These are phyloP conservation scores for Ascodesmis nigricans DNA, from an alignment of 495 filamentous ascomycete species.

Conservation along the genomic window DNA sequence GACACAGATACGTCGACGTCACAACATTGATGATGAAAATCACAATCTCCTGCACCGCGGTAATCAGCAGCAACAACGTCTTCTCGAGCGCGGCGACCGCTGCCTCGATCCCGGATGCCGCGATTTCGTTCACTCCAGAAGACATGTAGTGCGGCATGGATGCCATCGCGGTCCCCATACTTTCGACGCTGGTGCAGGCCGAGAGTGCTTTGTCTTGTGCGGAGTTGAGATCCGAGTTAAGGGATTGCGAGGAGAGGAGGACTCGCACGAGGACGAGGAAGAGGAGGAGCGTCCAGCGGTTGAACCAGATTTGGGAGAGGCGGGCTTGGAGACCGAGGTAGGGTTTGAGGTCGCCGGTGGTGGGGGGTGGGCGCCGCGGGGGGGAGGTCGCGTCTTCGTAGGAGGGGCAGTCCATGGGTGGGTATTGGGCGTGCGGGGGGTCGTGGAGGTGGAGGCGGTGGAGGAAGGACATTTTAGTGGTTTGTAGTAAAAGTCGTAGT, in stretches of 20 bases:
- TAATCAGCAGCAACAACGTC: slow-evolving; percentile 55
- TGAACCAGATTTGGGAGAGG: slow-evolving; percentile 89
- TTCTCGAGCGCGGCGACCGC: slow-evolving; percentile 53
- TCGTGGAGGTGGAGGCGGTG: no score
- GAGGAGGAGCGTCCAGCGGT: slow-evolving; percentile 84
- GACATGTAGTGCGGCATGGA: slow-evolving; percentile 93
- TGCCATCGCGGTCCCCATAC: slow-evolving; percentile 82
- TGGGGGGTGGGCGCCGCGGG: slow-evolving; percentile 22
- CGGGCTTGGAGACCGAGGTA: slow-evolving; percentile 79
- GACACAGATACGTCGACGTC: slow-evolving; percentile 67
- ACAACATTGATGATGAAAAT: slow-evolving; percentile 78
- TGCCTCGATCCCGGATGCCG: slow-evolving; percentile 52
- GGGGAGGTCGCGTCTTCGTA: slow-evolving; percentile 19
- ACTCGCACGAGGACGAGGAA: slow-evolving; percentile 62
- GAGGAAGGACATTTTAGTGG: not conserved
- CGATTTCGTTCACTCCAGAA: slow-evolving; percentile 65
- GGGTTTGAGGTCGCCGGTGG: slow-evolving; percentile 48
- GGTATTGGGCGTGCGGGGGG: no score
- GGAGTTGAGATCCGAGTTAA: slow-evolving; percentile 48
- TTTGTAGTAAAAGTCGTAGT: no score
- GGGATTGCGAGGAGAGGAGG: slow-evolving; percentile 44
- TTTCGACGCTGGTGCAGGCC: slow-evolving; percentile 80
- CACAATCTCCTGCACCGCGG: slow-evolving; percentile 65
- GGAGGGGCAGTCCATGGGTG: slow-evolving; percentile 9
- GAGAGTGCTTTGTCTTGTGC: slow-evolving; percentile 64